These are phyloP conservation scores for Apiotrichum veenhuisii DNA, from an alignment of 1,284 basidiomycete species.

Conservation along the genomic window DNA sequence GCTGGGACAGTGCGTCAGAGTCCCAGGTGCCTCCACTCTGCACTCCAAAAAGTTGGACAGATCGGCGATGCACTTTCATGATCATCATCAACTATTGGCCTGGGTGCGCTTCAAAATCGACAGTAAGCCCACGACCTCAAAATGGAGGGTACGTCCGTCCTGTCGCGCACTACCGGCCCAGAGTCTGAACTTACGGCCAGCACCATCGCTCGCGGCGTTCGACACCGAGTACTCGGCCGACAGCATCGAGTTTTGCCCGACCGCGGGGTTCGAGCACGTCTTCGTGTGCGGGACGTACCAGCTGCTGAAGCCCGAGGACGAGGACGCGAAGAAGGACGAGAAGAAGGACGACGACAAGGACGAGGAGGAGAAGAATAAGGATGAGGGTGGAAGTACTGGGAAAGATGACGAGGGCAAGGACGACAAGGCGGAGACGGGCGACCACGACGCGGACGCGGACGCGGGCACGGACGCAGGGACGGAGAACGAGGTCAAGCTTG, in stretches of 20 bases:
- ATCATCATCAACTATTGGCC: no score
- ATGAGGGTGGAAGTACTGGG: slow-evolving; percentile 24
- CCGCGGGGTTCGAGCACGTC: slow-evolving; percentile 57
- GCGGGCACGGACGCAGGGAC: no score
- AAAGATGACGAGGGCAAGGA: slow-evolving; percentile 6
- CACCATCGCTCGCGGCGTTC: slow-evolving; percentile 43
- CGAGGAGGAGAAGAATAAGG: slow-evolving; percentile 4
- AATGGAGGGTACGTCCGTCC: slow-evolving; percentile 1
- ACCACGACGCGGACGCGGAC: background rate
- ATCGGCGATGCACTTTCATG: no score
- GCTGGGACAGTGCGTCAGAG: no score
- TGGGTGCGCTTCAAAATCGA: no score
- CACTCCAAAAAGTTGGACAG: no score
- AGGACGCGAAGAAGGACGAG: slow-evolving; percentile 1
- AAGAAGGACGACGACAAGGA: slow-evolving; percentile 21
- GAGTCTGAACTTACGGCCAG: slow-evolving; percentile 10
- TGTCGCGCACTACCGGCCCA: no score
- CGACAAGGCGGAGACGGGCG: slow-evolving; percentile 7
- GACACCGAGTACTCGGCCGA: slow-evolving; percentile 84
- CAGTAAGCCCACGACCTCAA: background rate
- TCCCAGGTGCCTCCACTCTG: no score
- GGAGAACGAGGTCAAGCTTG: no score
- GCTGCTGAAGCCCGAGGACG: slow-evolving; percentile 52
- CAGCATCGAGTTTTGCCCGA: slow-evolving; percentile 82
- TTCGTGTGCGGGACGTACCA: slow-evolving; percentile 88